Evolutionary conservation across 768 basidiomycete species (phyloP).

Genomic region (Mycena belliarum): DNA sequence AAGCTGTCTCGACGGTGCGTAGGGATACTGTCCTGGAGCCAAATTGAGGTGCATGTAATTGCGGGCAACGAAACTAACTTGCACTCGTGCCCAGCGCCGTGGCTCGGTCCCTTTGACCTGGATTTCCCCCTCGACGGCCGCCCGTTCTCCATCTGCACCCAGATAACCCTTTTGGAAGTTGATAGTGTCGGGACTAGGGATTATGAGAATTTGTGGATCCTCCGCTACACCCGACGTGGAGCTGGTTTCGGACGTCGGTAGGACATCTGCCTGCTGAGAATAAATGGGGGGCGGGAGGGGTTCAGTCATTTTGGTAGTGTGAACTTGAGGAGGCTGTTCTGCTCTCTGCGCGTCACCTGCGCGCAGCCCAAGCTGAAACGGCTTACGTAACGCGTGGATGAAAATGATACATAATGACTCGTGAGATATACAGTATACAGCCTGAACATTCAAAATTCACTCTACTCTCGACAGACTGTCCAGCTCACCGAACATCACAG

Average conservation of each 20-base stretch:
- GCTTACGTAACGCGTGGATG: conserved; percentile 3
- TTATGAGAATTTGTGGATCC: conserved; percentile 69
- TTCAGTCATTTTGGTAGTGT: conserved; percentile 39
- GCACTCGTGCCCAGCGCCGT: conserved; percentile 69
- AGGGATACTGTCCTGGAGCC: conserved; percentile 59
- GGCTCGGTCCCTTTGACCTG: conserved; percentile 74
- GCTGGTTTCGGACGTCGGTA: conserved; percentile 23
- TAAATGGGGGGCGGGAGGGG: conserved; percentile 59
- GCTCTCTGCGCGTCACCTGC: too few relatives aligned
- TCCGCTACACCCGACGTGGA: conserved; percentile 23
- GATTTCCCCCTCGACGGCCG: conserved; percentile 85
- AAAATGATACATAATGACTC: conserved; percentile 20
- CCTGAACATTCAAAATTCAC: conserved; percentile 30
- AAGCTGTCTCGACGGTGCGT: conserved; percentile 65
- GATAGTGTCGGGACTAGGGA: conserved; percentile 67
- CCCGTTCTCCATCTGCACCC: conserved; percentile 80
- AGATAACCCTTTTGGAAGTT: conserved; percentile 87
- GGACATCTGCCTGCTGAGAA: conserved; percentile 46
- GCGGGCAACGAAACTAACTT: conserved; percentile 36
- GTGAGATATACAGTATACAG: background rate
- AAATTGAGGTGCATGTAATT: conserved; percentile 13
- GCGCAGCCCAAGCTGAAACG: too few relatives aligned
- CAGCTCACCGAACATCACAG: conserved; percentile 73
- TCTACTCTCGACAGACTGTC: conserved; percentile 77
- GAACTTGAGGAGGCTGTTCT: background rate